Conservation (phyloP, 495 filamentous ascomycete species). For the Aspergillus diversus region DNA sequence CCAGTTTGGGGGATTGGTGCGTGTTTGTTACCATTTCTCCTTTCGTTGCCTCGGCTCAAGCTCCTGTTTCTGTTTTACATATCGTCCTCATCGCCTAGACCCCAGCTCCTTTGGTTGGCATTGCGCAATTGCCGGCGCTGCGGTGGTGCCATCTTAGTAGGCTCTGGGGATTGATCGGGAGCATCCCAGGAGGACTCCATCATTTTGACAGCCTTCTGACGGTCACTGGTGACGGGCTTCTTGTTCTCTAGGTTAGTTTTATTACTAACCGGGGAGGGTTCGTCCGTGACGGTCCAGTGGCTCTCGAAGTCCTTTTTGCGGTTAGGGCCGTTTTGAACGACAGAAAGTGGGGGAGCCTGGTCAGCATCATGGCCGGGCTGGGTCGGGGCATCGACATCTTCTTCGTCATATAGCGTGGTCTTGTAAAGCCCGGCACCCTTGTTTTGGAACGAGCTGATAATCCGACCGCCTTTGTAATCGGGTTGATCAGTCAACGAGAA, state of each 20-base stretch:
- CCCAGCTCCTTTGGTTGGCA: constrained; percentile 29
- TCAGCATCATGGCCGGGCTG: constrained; percentile 33
- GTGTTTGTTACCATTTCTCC: background rate
- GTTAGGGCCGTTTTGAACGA: constrained; percentile 67
- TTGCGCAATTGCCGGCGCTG: constrained; percentile 25
- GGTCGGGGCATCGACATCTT: constrained; percentile 39
- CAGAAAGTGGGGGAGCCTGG: constrained; percentile 49
- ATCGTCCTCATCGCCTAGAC: constrained; percentile 16
- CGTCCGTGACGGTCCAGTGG: constrained; percentile 72
- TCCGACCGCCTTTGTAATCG: constrained; percentile 32
- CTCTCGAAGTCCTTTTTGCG: constrained; percentile 72
- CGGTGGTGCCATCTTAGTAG: constrained; percentile 27
- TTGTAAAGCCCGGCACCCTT: constrained; percentile 74
- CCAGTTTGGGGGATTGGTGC: background rate
- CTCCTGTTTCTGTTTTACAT: background rate
- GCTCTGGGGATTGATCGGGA: constrained; percentile 64
- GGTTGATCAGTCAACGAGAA: constrained; percentile 63
- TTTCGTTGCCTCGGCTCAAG: background rate
- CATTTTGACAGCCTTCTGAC: constrained; percentile 54
- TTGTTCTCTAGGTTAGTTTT: constrained; percentile 52
- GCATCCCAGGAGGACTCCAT: constrained; percentile 68
- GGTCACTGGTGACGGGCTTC: constrained; percentile 51
- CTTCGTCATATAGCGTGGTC: constrained; percentile 68
- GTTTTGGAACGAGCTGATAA: constrained; percentile 56
- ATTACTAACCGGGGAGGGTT: constrained; percentile 48